phyloP scores from a whole-genome alignment of 495 filamentous ascomycete genomes.

The Gamarada debralockiae region DNA sequence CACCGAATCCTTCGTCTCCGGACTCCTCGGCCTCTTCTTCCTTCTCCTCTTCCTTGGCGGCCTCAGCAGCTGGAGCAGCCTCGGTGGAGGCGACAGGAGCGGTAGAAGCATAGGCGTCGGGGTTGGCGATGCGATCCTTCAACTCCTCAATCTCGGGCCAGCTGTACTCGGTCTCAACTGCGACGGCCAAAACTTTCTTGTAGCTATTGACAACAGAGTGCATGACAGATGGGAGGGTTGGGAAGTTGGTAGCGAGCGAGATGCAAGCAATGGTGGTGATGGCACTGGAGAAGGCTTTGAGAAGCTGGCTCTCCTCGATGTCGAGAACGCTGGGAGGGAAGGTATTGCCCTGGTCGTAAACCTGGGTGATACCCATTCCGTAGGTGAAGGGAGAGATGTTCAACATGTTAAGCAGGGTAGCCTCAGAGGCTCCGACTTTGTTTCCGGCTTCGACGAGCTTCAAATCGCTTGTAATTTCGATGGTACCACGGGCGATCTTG shows the following conservation, averaged over 20 bases:
- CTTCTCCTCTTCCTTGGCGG: conserved; percentile 46
- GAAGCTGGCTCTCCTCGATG: conserved; percentile 87
- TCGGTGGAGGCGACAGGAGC: conserved; percentile 53
- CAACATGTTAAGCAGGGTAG: conserved; percentile 97
- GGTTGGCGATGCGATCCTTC: conserved; percentile 99
- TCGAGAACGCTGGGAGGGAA: conserved; percentile 84
- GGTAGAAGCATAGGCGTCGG: conserved; percentile 83
- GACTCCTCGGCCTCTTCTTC: conserved; percentile 60
- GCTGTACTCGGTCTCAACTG: conserved; percentile 84
- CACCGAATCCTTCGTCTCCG: conserved; percentile 60
- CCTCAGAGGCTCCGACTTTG: conserved; percentile 99
- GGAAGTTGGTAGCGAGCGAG: conserved; percentile 89
- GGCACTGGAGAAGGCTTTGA: conserved; percentile 76
- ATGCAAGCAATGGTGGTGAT: conserved; percentile 83
- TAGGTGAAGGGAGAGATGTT: conserved; percentile 99
- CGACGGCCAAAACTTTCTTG: conserved; percentile 94
- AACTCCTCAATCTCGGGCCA: conserved; percentile 96
- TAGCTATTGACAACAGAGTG: conserved; percentile 94
- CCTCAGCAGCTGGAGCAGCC: conserved; percentile 43
- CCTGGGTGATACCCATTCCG: conserved; percentile 91
- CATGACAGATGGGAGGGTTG: conserved; percentile 92
- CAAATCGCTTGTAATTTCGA: conserved; percentile 97
- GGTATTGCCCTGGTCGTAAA: conserved; percentile 93
- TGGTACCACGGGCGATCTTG: conserved; percentile 99
- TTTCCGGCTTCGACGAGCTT: conserved; percentile 90